These are phyloP conservation scores for Nitzschia inconspicua DNA, from an alignment of 108 stramenopile species.

Conservation along the genomic window DNA sequence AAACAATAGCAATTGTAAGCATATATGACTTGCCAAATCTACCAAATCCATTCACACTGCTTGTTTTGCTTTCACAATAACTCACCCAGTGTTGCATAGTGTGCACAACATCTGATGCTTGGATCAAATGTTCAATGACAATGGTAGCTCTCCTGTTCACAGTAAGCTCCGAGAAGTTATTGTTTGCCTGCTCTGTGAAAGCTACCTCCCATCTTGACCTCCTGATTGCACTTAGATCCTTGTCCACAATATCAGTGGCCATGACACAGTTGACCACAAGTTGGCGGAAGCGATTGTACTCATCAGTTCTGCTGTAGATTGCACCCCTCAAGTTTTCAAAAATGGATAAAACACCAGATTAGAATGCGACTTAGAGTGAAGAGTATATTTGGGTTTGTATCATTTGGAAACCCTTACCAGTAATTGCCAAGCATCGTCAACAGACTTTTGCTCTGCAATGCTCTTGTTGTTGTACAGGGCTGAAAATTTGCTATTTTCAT, in stretches of 20 bases:
- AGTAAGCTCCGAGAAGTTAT: not conserved
- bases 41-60: too few species aligned
- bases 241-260: conserved; percentile 15
- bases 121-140: conserved; percentile 23
- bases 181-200: not conserved
- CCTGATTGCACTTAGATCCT: conserved; percentile 2
- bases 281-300: conserved; percentile 47
- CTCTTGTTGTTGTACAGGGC: conserved; percentile 45
- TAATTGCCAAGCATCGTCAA: conserved; percentile 50
- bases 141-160: conserved; percentile 20
- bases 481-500: conserved; percentile 24
- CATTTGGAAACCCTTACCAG: too few species aligned
- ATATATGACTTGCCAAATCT: too few species aligned
- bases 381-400: too few species aligned
- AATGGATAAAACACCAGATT: too few species aligned
- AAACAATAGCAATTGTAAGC: too few species aligned
- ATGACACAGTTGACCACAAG: conserved; percentile 48
- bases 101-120: conserved; percentile 22
- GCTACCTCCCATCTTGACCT: conserved; percentile 8
- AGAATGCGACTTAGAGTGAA: too few species aligned
- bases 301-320: conserved; percentile 25
- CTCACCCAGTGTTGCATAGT: conserved; percentile 23
- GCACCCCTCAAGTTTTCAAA: conserved; percentile 28
- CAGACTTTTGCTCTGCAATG: conserved; percentile 51
- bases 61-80: too few species aligned